Conservation (phyloP, 257 asterid species). For the Lavandula angustifolia region DNA sequence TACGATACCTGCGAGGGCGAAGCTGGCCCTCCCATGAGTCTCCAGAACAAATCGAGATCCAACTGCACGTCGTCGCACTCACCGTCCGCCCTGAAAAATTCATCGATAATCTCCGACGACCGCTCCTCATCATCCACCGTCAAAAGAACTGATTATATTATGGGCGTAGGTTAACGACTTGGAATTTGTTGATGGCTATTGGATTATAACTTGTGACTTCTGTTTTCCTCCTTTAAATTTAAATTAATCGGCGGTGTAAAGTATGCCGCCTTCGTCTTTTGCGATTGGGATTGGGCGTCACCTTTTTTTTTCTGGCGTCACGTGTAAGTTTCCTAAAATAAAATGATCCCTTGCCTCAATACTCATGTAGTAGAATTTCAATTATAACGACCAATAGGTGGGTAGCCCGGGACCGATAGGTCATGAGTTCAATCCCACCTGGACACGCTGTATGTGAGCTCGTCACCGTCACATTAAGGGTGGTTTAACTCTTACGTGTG, state of each 20-base stretch:
- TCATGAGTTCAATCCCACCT: too few relatives aligned
- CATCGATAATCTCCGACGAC: constrained; percentile 35
- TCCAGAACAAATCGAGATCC: constrained; percentile 52
- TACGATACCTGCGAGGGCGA: constrained; percentile 38
- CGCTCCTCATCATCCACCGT: constrained; percentile 44
- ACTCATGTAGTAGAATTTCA: too few relatives aligned
- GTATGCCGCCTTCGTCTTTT: constrained; percentile 38
- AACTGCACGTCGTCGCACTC: constrained; percentile 39
- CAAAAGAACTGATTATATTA: constrained; percentile 24
- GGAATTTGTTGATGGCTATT: neutral
- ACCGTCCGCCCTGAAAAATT: constrained; percentile 29
- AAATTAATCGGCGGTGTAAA: constrained; percentile 19
- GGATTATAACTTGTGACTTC: constrained; percentile 10
- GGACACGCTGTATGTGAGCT: too few relatives aligned
- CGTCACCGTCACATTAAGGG: too few relatives aligned
- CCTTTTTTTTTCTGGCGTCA: too few relatives aligned
- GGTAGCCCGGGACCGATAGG: too few relatives aligned
- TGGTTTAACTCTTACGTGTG: too few relatives aligned
- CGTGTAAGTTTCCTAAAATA: too few relatives aligned
- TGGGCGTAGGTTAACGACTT: constrained; percentile 42
- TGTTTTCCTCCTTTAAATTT: neutral
- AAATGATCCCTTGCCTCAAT: too few relatives aligned
- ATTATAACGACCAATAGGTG: too few relatives aligned
- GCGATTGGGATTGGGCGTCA: neutral
- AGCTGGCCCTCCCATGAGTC: constrained; percentile 40